Conservation (phyloP, 202 grass and related monocot genomes). For the Panicum hallii region DNA sequence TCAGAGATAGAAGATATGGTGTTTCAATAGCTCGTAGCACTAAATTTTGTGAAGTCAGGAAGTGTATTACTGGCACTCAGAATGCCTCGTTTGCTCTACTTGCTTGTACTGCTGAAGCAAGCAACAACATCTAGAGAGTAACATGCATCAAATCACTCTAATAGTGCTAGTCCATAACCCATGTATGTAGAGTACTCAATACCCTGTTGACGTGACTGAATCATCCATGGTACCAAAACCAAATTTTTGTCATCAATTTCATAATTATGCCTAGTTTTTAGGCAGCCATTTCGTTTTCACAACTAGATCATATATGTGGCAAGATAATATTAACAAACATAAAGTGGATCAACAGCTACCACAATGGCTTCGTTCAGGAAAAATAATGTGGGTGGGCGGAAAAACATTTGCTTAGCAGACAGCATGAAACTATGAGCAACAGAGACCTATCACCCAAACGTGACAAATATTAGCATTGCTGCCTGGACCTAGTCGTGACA, state of each 20-base stretch:
- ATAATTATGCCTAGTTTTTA: not conserved
- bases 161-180: not conserved
- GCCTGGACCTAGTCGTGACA: not conserved
- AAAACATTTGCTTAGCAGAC: not conserved
- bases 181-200: not conserved
- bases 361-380: not conserved
- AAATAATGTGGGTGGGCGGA: not conserved
- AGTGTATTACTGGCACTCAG: not conserved
- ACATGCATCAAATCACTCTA: not conserved
- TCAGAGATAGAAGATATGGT: too few species aligned
- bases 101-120: not conserved
- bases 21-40: not conserved
- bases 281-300: not conserved
- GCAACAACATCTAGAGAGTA: not conserved
- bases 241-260: not conserved
- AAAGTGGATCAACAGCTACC: not conserved
- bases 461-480: not conserved
- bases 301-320: not conserved
- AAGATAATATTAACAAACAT: not conserved
- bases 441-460: not conserved
- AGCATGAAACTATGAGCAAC: not conserved
- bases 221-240: not conserved
- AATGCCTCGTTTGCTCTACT: not conserved
- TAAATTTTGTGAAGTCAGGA: not conserved
- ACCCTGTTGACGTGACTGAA: not conserved